These are phyloP conservation scores for Alternaria sp. DNA, from an alignment of 2,329 filamentous ascomycete genomes.

Conservation along the genomic window DNA sequence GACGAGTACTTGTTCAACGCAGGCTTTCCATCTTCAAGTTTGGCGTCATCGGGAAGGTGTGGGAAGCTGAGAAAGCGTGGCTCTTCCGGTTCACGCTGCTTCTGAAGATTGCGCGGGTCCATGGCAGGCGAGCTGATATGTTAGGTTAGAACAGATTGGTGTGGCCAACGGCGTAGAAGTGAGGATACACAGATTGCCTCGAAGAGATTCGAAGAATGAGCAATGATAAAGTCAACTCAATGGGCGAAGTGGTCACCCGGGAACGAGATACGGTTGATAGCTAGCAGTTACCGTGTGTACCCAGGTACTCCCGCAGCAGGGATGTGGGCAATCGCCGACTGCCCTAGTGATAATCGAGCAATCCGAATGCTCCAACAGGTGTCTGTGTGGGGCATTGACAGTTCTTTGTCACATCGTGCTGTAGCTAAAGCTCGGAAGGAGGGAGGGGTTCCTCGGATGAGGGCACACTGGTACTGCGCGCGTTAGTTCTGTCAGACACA, in stretches of 20 bases:
- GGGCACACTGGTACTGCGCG: slow-evolving; percentile 22
- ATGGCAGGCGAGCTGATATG: slow-evolving; percentile 31
- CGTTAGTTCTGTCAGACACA: slow-evolving; percentile 20
- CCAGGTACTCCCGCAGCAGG: slow-evolving; percentile 30
- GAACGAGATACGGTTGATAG: slow-evolving; percentile 34
- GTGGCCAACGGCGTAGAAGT: not conserved
- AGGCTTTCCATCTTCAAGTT: slow-evolving; percentile 65
- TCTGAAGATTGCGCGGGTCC: slow-evolving; percentile 49
- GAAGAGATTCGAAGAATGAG: not conserved
- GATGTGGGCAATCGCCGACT: slow-evolving; percentile 23
- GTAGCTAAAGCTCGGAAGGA: slow-evolving; percentile 20
- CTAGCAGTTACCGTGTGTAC: slow-evolving; percentile 29
- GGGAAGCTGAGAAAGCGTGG: slow-evolving; percentile 66
- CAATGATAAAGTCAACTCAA: slow-evolving; percentile 4
- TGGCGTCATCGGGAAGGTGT: slow-evolving; percentile 62
- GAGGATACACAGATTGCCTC: not conserved
- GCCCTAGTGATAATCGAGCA: slow-evolving; percentile 29
- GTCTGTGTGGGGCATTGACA: slow-evolving; percentile 27
- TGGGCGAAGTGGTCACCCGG: slow-evolving; percentile 17
- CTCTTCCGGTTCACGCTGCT: slow-evolving; percentile 50
- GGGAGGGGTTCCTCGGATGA: slow-evolving; percentile 29
- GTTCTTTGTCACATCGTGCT: slow-evolving; percentile 20
- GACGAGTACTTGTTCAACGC: slow-evolving; percentile 87
- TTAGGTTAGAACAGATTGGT: not conserved
- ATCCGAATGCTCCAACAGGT: slow-evolving; percentile 24